phyloP scores from a whole-genome alignment of 1,139 yeast genomes.

The Chernovozyma aurita region DNA sequence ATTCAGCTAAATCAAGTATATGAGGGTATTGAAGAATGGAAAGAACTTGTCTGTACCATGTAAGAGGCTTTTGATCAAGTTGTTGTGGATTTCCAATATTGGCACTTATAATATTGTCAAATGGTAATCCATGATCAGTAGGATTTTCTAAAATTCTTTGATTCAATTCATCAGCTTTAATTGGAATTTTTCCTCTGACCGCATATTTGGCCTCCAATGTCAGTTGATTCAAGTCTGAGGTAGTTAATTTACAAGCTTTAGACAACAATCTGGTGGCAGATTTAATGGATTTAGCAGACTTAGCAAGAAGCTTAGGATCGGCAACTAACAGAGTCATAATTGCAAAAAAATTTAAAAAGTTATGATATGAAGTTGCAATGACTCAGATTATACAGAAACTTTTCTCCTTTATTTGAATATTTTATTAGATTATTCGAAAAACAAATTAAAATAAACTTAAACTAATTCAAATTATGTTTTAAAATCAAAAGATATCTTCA shows the following conservation, averaged over 20 bases:
- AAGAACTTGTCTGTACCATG: constrained; percentile 91
- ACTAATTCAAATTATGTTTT: no score
- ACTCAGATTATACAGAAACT: no score
- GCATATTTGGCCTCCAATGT: constrained; percentile 90
- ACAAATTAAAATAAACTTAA: no score
- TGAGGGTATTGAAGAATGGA: constrained; percentile 83
- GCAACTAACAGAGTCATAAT: no score
- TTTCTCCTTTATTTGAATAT: no score
- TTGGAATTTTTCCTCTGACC: constrained; percentile 91
- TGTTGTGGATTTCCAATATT: constrained; percentile 98
- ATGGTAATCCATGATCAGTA: constrained; percentile 66
- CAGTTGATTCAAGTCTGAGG: constrained; percentile 61
- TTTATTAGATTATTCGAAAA: no score
- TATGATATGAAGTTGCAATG: no score
- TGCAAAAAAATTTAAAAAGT: no score
- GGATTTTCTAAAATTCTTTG: constrained; percentile 41
- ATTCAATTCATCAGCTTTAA: constrained; percentile 81
- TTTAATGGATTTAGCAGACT: no score
- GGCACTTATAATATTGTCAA: constrained; percentile 72
- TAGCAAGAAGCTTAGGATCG: no score
- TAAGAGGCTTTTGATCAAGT: constrained; percentile 85
- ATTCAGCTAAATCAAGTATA: constrained; percentile 36
- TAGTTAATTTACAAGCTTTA: constrained; percentile 13
- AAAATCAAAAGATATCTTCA: no score
- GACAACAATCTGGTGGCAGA: neutral